Percentiles rank a stretch among this genome's conserved stretches.
phyloP scores from a whole-genome alignment of 495 filamentous ascomycete species.

The Hypoxylon cercidicola region DNA sequence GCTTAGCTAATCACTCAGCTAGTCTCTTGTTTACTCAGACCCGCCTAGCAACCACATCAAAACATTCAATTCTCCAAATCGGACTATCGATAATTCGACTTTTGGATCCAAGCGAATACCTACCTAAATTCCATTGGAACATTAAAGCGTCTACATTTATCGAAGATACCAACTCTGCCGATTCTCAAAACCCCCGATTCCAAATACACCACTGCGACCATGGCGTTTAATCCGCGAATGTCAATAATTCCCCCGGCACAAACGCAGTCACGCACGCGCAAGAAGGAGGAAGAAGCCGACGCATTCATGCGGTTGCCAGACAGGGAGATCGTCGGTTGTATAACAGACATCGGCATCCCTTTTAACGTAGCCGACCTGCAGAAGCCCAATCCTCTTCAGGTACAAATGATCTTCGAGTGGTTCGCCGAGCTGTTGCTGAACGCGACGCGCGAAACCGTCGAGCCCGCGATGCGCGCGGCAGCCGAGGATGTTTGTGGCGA shows the following conservation, averaged over 20 bases:
- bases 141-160: too few species aligned
- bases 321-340: constrained; percentile 93
- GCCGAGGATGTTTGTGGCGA: constrained; percentile 81
- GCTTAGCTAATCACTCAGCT: too few species aligned
- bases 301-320: constrained; percentile 89
- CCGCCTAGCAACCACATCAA: too few species aligned
- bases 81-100: too few species aligned
- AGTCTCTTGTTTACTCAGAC: too few species aligned
- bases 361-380: constrained; percentile 90
- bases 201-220: constrained; percentile 35
- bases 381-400: constrained; percentile 91
- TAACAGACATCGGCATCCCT: constrained; percentile 92
- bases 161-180: too few species aligned
- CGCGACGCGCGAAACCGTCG: constrained; percentile 86
- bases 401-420: constrained; percentile 97
- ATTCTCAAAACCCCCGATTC: neutral
- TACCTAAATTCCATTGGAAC: too few species aligned
- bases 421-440: constrained; percentile 95
- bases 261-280: constrained; percentile 69
- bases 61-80: too few species aligned
- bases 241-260: constrained; percentile 69
- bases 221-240: constrained; percentile 83
- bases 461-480: constrained; percentile 92
- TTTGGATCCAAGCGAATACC: too few species aligned
- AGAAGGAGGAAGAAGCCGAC: constrained; percentile 84